phyloP scores from a whole-genome alignment of 106 monocot species.

The Agapanthus africanus region DNA sequence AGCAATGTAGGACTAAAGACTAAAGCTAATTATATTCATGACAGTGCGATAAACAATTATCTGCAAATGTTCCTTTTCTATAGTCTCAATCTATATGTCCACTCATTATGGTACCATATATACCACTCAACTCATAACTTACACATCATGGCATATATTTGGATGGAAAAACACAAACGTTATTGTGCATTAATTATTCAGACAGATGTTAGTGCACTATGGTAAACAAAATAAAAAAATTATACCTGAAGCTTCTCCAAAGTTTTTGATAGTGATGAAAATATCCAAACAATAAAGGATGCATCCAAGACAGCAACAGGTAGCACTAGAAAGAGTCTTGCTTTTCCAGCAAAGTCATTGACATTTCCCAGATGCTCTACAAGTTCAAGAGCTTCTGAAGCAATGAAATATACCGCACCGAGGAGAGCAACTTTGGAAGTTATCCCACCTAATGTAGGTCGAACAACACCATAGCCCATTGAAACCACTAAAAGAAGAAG shows the following conservation, averaged over 20 bases:
- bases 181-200: background rate
- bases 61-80: background rate
- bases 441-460: constrained; percentile 82
- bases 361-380: constrained; percentile 97
- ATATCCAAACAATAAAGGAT: constrained; percentile 96
- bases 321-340: constrained; percentile 76
- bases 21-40: too few relatives aligned
- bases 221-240: constrained; percentile 7
- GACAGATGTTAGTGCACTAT: background rate
- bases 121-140: background rate
- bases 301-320: constrained; percentile 91
- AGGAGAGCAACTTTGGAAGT: constrained; percentile 63
- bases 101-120: background rate
- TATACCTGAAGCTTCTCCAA: constrained; percentile 94
- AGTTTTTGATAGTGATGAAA: constrained; percentile 89
- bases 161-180: background rate
- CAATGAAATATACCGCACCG: constrained; percentile 79
- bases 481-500: constrained; percentile 91
- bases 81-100: background rate
- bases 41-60: background rate
- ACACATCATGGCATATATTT: background rate
- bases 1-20: too few relatives aligned
- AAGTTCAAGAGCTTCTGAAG: constrained; percentile 95
- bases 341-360: constrained; percentile 95
- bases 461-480: constrained; percentile 94